These are phyloP conservation scores for Ephemerocybe angulata DNA, from an alignment of 768 basidiomycete genomes.

Conservation along the genomic window DNA sequence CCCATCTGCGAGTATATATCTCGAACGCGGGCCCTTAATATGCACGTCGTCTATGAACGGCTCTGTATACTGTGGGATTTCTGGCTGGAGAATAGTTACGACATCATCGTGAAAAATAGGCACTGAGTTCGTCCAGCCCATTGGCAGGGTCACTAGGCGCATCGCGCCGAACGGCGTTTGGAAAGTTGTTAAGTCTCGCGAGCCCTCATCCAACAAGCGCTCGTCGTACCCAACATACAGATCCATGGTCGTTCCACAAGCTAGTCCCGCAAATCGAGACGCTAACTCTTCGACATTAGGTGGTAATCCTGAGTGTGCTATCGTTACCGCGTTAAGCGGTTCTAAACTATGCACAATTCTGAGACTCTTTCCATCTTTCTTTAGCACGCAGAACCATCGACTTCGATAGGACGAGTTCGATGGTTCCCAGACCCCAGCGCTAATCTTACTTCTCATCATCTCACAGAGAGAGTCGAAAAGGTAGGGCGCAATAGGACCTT, in stretches of 20 bases:
- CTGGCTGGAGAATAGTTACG: conserved; percentile 25
- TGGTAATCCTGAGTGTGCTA: conserved; percentile 25
- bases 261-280: conserved; percentile 13
- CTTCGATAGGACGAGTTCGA: conserved; percentile 31
- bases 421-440: conserved; percentile 30
- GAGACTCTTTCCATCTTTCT: conserved; percentile 30
- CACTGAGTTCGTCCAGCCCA: conserved; percentile 13
- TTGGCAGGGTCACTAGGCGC: conserved; percentile 8
- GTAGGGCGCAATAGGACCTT: conserved; percentile 14
- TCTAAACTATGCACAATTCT: conserved; percentile 33
- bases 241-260: conserved; percentile 4
- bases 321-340: conserved; percentile 31
- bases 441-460: conserved; percentile 24
- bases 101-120: conserved; percentile 12
- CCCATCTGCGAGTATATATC: conserved; percentile 25
- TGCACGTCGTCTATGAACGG: conserved; percentile 36
- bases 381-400: conserved; percentile 35
- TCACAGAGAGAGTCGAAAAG: conserved; percentile 8
- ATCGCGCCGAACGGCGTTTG: conserved; percentile 10
- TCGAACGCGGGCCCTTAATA: conserved; percentile 26
- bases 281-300: conserved; percentile 27
- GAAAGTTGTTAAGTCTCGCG: conserved; percentile 9
- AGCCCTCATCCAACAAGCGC: background rate
- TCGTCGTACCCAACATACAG: conserved; percentile 10
- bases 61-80: conserved; percentile 31